Evolutionary conservation across 2,329 filamentous ascomycete genomes (phyloP).

Genomic region (Cladophialophora exuberans): DNA sequence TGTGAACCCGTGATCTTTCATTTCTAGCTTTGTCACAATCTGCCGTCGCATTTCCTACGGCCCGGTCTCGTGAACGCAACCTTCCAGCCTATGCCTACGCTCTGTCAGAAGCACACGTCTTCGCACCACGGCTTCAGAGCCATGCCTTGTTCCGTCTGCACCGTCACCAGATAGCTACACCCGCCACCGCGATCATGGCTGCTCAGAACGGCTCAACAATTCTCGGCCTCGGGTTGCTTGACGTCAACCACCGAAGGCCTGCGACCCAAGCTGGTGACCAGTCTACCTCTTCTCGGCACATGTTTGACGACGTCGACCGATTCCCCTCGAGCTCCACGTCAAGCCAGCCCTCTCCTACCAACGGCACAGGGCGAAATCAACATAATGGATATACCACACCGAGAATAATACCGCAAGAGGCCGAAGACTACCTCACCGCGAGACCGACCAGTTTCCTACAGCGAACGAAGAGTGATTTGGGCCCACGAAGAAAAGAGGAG

Average conservation of each 20-base stretch:
- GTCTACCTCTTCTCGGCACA: constrained; percentile 3
- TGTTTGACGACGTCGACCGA: constrained; percentile 11
- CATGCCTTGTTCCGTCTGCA: constrained; percentile 8
- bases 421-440: constrained; percentile 25
- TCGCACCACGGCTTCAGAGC: neutral
- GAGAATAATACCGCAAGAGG: constrained; percentile 29
- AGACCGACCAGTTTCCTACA: constrained; percentile 38
- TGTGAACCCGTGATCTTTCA: no score
- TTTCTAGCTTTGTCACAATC: neutral
- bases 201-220: constrained; percentile 13
- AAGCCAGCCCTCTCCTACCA: constrained; percentile 13
- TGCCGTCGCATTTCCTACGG: neutral
- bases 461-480: constrained; percentile 59
- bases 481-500: constrained; percentile 45
- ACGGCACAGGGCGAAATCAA: constrained; percentile 12
- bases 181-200: constrained; percentile 17
- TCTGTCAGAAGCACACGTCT: neutral
- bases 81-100: neutral
- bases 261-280: constrained; percentile 21
- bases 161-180: constrained; percentile 10
- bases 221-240: constrained; percentile 17
- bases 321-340: constrained; percentile 11
- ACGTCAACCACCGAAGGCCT: constrained; percentile 17
- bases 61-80: neutral
- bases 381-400: constrained; percentile 16